Conservation (phyloP, 495 filamentous ascomycete genomes). For the Aspergillus kassunensis region DNA sequence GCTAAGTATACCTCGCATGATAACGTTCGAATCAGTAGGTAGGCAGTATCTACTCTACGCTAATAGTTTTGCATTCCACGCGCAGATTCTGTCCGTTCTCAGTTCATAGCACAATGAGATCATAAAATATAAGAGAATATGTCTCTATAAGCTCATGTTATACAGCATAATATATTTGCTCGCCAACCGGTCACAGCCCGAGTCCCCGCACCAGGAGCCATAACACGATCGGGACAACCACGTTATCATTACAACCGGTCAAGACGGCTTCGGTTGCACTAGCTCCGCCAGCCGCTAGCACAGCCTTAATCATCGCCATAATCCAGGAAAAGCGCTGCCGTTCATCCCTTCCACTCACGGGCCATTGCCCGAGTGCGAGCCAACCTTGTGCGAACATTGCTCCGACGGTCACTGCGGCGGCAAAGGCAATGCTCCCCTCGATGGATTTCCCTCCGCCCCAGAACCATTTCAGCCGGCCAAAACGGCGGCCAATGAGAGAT, state of each 20-base stretch:
- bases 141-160: constrained; percentile 6
- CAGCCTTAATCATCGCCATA: constrained; percentile 52
- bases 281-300: constrained; percentile 69
- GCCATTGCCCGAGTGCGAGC: constrained; percentile 72
- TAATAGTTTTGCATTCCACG: neutral
- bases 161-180: constrained; percentile 8
- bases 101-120: neutral
- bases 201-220: constrained; percentile 86
- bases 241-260: constrained; percentile 98
- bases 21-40: too few species aligned
- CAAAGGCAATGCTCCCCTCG: constrained; percentile 86
- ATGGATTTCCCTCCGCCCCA: constrained; percentile 96
- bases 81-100: too few species aligned
- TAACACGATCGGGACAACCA: constrained; percentile 89
- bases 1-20: neutral
- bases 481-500: constrained; percentile 85
- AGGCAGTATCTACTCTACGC: too few species aligned
- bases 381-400: constrained; percentile 68
- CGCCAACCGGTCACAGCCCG: constrained; percentile 49
- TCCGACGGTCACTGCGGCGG: constrained; percentile 69
- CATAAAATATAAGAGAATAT: neutral
- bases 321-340: constrained; percentile 32
- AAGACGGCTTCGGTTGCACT: constrained; percentile 93
- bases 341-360: constrained; percentile 29
- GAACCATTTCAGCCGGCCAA: constrained; percentile 84